A percentile compares a stretch with the other conserved stretches of the same genome.
Evolutionary conservation across 1,284 basidiomycete species (phyloP).

Genomic region (Salmacisia buchloeana): DNA sequence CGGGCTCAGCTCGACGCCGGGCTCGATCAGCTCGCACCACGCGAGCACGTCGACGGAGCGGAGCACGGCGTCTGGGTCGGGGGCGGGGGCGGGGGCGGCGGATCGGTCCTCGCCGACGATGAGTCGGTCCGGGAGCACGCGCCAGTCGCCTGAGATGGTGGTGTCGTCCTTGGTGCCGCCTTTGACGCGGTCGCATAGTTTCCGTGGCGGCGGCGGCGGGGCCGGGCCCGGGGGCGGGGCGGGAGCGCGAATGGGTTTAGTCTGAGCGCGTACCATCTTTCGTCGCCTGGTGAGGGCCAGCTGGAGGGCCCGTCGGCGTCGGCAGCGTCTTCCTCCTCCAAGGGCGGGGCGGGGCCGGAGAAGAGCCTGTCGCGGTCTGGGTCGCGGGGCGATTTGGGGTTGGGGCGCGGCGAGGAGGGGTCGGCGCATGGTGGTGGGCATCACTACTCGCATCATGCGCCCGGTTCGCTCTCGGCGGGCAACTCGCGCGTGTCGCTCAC

Average conservation of each 20-base stretch:
- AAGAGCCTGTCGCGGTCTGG: neutral
- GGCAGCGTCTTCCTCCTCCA: too few relatives aligned
- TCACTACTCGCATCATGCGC: too few relatives aligned
- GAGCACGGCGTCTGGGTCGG: slow-evolving; percentile 32
- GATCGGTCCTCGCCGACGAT: too few relatives aligned
- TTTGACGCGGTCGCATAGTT: neutral
- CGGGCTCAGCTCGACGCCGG: slow-evolving; percentile 20
- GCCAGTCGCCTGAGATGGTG: neutral
- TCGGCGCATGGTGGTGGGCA: too few relatives aligned
- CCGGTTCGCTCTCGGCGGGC: neutral
- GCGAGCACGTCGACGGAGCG: slow-evolving; percentile 43
- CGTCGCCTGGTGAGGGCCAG: neutral
- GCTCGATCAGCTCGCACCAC: slow-evolving; percentile 14
- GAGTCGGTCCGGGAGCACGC: slow-evolving; percentile 15
- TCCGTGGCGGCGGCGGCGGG: neutral
- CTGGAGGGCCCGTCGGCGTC: too few relatives aligned
- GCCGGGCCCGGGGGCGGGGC: too few relatives aligned
- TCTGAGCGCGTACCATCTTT: slow-evolving; percentile 6
- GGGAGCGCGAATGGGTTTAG: neutral
- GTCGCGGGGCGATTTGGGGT: neutral
- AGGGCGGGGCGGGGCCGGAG: too few relatives aligned
- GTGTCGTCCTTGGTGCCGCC: neutral
- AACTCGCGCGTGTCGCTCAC: neutral
- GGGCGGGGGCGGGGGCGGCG: too few relatives aligned
- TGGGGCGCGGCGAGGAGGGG: too few relatives aligned